Base-by-base conservation (phyloP, 352 stramenopile species). In the Blastocystis sp. region DNA sequence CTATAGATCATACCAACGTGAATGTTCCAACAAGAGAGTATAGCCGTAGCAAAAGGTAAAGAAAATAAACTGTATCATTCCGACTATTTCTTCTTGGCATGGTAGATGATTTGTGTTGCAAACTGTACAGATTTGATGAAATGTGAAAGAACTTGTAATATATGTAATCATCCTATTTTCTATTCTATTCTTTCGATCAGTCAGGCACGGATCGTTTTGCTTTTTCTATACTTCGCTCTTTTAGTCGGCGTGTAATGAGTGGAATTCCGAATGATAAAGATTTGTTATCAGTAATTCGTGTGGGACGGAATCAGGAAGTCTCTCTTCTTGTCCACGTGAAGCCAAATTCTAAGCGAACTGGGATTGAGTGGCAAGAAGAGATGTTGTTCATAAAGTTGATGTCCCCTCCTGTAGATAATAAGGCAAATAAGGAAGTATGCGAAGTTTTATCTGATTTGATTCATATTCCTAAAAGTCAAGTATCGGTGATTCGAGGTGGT, bases 381-480 rank as follows among this genome's bases (percentile, higher is more conserved):
- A 52, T 67, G 29, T 32, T 83, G 46, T 46, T 46, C 35, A 83
- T 83, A n/a, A 32, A 43, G 46, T 49, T 83, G 43, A 83, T 24
- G 32, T 83, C 71, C 24, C 71, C 71, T 66, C 71, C 71, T 16
- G 51, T 66, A 37, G 71, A 83, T 7, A 83, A 83, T 56, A 83
- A 83, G 29, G 71, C 71, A 19, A 83, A 83, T 32, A 83, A 83
- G 71, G 71, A 83, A 37, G 71, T 66, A 21, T 83, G 71, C 39
- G 71, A 83, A 39, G 71, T 83, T 0, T 52, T 83, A 52, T 61
- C 71, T 5, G 52, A 83, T 21, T 67, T 83, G 14, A 56, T 59
- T 4, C 42, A 66, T 83, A 27, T 83, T 11, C 71, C 71, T 32
- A 83, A 83, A 37, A 43, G 71, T 52, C 71, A 83, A 27, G 71